Evolutionary conservation across 2,329 filamentous ascomycete genomes (phyloP).

Genomic region (Fusarium austroafricanum): DNA sequence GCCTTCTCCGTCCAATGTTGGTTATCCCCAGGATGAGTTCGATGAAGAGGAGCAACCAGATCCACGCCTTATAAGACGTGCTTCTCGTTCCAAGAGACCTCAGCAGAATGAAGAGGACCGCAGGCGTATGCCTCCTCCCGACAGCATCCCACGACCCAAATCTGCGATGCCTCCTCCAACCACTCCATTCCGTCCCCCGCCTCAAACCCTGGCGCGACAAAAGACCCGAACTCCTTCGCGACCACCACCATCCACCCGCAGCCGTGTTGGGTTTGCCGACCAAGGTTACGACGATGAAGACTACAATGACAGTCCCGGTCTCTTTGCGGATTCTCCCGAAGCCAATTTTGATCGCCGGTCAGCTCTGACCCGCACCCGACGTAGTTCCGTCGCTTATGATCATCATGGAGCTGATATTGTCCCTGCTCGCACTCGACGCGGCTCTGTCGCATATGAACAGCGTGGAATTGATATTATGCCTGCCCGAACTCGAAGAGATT

Average conservation of each 20-base stretch:
- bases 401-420: conserved; percentile 55
- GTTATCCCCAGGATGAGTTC: conserved; percentile 56
- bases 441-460: conserved; percentile 54
- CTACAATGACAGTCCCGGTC: conserved; percentile 49
- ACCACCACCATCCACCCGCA: conserved; percentile 47
- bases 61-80: conserved; percentile 53
- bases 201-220: conserved; percentile 44
- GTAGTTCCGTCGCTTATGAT: conserved; percentile 53
- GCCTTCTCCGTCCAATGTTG: conserved; percentile 42
- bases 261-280: conserved; percentile 50
- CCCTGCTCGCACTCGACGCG: conserved; percentile 51
- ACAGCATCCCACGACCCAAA: conserved; percentile 52
- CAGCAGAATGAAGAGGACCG: conserved; percentile 56
- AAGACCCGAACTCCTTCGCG: conserved; percentile 51
- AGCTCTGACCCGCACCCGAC: conserved; percentile 50
- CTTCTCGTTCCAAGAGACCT: conserved; percentile 56
- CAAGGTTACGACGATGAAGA: conserved; percentile 55
- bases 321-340: conserved; percentile 56
- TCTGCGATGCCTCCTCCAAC: conserved; percentile 48
- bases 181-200: conserved; percentile 46
- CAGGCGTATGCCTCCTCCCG: conserved; percentile 62
- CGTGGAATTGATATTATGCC: conserved; percentile 53
- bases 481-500: conserved; percentile 53
- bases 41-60: conserved; percentile 56
- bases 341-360: conserved; percentile 50